Conservation (phyloP, 495 filamentous ascomycete genomes). For the Penicillium simplicissimum region DNA sequence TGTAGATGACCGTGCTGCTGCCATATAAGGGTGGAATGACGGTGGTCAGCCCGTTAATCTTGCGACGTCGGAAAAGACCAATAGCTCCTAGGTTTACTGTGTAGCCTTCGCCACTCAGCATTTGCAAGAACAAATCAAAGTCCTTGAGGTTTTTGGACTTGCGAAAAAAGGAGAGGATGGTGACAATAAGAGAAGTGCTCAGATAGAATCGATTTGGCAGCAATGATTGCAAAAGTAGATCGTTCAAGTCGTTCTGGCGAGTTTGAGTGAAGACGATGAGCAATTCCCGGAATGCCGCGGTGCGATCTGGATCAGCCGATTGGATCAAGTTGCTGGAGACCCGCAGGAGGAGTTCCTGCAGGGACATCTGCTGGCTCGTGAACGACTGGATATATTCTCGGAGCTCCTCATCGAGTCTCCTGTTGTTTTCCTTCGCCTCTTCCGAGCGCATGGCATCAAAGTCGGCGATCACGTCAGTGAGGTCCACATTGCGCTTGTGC, state of each 20-base stretch:
- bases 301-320: constrained; percentile 41
- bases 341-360: constrained; percentile 40
- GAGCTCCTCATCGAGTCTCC: constrained; percentile 34
- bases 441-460: constrained; percentile 15
- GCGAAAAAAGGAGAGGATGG: constrained; percentile 40
- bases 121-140: constrained; percentile 45
- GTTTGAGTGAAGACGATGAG: constrained; percentile 42
- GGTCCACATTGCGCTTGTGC: constrained; percentile 17
- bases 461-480: constrained; percentile 33
- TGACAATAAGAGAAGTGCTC: constrained; percentile 38
- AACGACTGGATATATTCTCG: constrained; percentile 34
- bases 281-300: constrained; percentile 33
- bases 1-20: constrained; percentile 39
- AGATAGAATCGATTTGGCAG: constrained; percentile 43
- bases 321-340: constrained; percentile 39
- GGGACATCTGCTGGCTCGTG: constrained; percentile 33
- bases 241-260: constrained; percentile 45
- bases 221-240: constrained; percentile 41
- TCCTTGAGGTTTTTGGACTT: constrained; percentile 47
- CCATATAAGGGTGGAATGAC: constrained; percentile 38
- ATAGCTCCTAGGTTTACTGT: constrained; percentile 35
- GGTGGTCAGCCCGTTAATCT: constrained; percentile 41
- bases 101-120: constrained; percentile 41
- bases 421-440: constrained; percentile 16
- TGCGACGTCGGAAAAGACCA: constrained; percentile 23